phyloP scores from a whole-genome alignment of 768 basidiomycete species.

The Terana coerulea region DNA sequence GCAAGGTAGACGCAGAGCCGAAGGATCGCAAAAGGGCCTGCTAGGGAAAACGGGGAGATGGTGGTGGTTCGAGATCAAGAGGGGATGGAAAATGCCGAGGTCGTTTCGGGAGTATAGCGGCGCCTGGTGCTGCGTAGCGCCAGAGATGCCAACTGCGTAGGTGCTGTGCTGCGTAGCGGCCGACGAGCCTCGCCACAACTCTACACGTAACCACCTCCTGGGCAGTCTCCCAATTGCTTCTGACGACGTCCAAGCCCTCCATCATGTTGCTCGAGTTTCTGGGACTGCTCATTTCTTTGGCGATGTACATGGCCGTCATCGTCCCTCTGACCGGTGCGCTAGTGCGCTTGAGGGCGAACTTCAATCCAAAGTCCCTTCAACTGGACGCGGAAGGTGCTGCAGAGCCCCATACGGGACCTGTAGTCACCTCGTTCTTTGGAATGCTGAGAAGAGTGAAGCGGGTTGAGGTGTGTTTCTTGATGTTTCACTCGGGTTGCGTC shows the following conservation, averaged over 20 bases:
- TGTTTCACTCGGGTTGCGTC: not conserved
- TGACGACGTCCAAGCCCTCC: constrained; percentile 7
- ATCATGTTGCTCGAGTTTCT: constrained; percentile 27
- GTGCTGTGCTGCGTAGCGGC: constrained; percentile 4
- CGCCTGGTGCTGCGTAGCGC: constrained; percentile 2
- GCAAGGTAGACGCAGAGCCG: not conserved
- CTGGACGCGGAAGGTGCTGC: constrained; percentile 74
- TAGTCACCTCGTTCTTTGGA: constrained; percentile 69
- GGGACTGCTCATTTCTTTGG: constrained; percentile 47
- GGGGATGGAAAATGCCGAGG: constrained; percentile 18
- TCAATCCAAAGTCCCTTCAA: constrained; percentile 80
- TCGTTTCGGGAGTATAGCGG: constrained; percentile 4
- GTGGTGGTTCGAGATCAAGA: constrained; percentile 26
- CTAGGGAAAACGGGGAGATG: constrained; percentile 15
- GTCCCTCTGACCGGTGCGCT: constrained; percentile 50
- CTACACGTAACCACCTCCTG: no score
- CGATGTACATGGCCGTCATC: constrained; percentile 55
- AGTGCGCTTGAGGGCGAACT: constrained; percentile 75
- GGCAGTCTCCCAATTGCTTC: not conserved
- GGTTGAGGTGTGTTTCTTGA: constrained; percentile 53
- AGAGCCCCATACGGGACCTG: constrained; percentile 69
- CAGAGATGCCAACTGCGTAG: not conserved
- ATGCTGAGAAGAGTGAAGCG: constrained; percentile 70
- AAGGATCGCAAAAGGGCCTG: not conserved
- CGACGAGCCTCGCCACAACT: no score